Conservation (phyloP, 2,329 filamentous ascomycete species). For the Epicoccum nigrum region DNA sequence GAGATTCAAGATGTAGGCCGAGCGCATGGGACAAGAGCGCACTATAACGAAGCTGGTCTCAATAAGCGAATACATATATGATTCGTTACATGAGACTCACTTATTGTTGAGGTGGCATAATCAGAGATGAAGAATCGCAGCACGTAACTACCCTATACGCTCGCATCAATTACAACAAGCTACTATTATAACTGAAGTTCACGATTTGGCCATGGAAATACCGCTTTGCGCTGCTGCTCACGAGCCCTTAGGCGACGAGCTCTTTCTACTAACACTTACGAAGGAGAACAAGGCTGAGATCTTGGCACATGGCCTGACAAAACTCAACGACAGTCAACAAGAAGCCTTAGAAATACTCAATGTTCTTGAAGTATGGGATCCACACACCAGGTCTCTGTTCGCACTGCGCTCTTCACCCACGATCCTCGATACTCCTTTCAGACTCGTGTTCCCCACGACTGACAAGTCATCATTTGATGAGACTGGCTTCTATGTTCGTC, state of each 20-base stretch:
- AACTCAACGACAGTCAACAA: conserved; percentile 2
- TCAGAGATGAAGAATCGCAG: too few species aligned
- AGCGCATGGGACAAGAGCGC: too few species aligned
- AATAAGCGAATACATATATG: too few species aligned
- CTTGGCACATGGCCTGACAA: conserved; percentile 14
- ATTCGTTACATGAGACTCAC: too few species aligned
- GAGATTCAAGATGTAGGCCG: too few species aligned
- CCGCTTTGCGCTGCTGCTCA: too few species aligned
- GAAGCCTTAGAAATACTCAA: conserved; percentile 12
- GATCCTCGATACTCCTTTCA: conserved; percentile 21
- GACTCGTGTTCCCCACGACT: conserved; percentile 19
- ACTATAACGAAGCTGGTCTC: too few species aligned
- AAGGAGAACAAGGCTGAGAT: conserved; percentile 20
- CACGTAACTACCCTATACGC: too few species aligned
- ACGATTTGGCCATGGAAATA: too few species aligned
- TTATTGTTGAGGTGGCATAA: too few species aligned
- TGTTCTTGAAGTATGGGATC: conserved; percentile 17
- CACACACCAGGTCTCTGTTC: conserved; percentile 9
- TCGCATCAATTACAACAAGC: too few species aligned
- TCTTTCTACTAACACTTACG: conserved; percentile 17
- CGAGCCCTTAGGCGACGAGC: conserved; percentile 5
- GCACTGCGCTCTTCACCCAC: conserved; percentile 11
- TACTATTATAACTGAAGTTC: too few species aligned
- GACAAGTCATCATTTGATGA: conserved; percentile 13
- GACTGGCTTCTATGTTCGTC: conserved; percentile 19